Evolutionary conservation across 805 yeast genomes (phyloP), one percentile per base, ranked within the genome.

Genomic region (Lipomyces lipofer): DNA sequence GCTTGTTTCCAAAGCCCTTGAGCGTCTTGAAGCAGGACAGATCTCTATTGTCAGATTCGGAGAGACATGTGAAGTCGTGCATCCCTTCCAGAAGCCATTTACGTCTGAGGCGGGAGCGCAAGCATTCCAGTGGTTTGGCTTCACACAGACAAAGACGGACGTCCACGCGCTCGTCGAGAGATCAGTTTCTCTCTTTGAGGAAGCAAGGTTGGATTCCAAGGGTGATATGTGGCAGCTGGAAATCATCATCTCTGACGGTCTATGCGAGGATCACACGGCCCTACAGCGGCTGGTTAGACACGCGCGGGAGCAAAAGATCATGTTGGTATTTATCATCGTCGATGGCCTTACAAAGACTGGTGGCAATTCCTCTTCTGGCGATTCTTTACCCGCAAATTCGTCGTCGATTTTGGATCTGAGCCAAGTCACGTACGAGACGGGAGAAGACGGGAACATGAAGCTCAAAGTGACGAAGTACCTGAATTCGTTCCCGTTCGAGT

Each of bases 401-500:
- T 95, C 88, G 66, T 88, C 97, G 1, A 91, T 94, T 60, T 74
- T 92, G 73, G 97, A 92, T 60, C 90, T 94, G 96, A 86, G 84
- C 50, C 97, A 92, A 73, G 99, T 91, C 27, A 82, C 78, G 56
- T 94, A 91, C 65, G 66, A 59, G 13, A 79, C 78, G n/a, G 76
- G 68, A 35, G 75, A 71, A 12, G 73, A 75, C 48, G 97, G 97
- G 2, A 79, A 78, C 53, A 78, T 82, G 82, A 79, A 80, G 43
- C 74, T 95, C 59, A 78, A 85, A 67, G 94, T 94, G 55, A 84
- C 82, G 56, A 87, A 84, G 63, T 94, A 94, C 66, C 78, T 94
- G 69, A 97, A 92, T 64, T 80, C 87, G 27, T 94, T 94, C 84
- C 98, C 99, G 64, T 94, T 94, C 71, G 98, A 94, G 68, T 94